phyloP scores from a whole-genome alignment of 305 asterid species.

The Ajuga reptans region DNA sequence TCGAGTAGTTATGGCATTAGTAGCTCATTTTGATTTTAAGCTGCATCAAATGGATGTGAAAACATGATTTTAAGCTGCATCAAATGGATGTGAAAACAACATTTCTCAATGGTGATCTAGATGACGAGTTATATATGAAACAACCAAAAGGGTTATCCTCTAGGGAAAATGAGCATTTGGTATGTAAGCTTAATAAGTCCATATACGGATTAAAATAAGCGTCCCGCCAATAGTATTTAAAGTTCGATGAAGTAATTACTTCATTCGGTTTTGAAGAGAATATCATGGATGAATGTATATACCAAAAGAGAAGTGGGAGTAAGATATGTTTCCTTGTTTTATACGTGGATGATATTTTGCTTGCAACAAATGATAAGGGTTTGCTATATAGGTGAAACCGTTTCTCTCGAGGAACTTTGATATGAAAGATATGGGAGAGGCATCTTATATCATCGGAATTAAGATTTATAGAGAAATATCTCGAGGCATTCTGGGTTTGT shows the following conservation, averaged over 20 bases:
- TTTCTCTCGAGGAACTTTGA: slow-evolving; percentile 1
- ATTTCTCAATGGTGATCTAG: background rate
- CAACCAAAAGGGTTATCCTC: background rate
- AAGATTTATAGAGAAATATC: background rate
- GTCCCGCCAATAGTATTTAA: background rate
- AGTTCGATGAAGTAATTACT: background rate
- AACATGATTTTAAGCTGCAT: no score
- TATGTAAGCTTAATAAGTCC: background rate
- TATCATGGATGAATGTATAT: background rate
- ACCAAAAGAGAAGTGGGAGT: background rate
- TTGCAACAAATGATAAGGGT: background rate
- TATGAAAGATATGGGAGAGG: slow-evolving; percentile 9
- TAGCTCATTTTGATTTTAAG: no score
- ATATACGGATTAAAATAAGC: background rate
- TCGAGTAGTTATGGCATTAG: no score
- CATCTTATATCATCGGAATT: slow-evolving; percentile 4
- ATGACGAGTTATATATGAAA: background rate
- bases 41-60: no score
- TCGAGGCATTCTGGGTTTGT: background rate
- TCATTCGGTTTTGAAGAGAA: background rate
- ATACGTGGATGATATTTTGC: background rate
- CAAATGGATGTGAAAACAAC: no score
- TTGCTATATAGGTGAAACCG: background rate
- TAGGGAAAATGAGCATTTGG: background rate
- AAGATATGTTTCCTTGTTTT: background rate